A percentile compares a stretch with the other conserved stretches of the same genome.
Evolutionary conservation across 139 green algal genomes (phyloP).

Genomic region (Volvox reticuliferus): DNA sequence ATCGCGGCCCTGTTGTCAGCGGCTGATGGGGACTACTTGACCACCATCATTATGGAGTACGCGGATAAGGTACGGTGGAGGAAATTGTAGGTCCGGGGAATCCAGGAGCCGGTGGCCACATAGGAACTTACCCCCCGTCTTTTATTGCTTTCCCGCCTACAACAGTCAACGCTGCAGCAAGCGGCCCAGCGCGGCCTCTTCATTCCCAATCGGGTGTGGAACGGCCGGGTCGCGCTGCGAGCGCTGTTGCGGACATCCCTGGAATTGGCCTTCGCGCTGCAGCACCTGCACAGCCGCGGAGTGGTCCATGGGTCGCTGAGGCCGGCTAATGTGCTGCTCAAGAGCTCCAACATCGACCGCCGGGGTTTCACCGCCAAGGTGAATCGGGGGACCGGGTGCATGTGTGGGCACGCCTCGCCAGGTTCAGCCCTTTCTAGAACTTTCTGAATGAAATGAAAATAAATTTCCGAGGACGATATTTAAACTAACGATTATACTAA

Average conservation of each 20-base stretch:
- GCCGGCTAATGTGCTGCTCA: constrained; percentile 29
- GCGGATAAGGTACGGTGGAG: constrained; percentile 11
- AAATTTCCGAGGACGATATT: no score
- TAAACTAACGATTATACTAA: no score
- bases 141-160: not conserved
- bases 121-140: no score
- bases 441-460: no score
- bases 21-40: constrained; percentile 9
- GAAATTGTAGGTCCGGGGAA: no score
- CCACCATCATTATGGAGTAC: constrained; percentile 16
- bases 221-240: constrained; percentile 12
- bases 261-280: constrained; percentile 25
- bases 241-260: constrained; percentile 24
- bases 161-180: not conserved
- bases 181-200: constrained; percentile 15
- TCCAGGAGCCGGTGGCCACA: no score
- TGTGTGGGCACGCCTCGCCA: no score
- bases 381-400: not conserved
- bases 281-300: constrained; percentile 34
- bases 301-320: constrained; percentile 24
- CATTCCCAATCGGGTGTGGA: constrained; percentile 1
- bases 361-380: constrained; percentile 34
- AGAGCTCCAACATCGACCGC: constrained; percentile 39
- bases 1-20: constrained; percentile 14
- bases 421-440: no score